These are phyloP conservation scores for Puccinia brachypodii DNA, from an alignment of 1,284 basidiomycete genomes.

Conservation along the genomic window DNA sequence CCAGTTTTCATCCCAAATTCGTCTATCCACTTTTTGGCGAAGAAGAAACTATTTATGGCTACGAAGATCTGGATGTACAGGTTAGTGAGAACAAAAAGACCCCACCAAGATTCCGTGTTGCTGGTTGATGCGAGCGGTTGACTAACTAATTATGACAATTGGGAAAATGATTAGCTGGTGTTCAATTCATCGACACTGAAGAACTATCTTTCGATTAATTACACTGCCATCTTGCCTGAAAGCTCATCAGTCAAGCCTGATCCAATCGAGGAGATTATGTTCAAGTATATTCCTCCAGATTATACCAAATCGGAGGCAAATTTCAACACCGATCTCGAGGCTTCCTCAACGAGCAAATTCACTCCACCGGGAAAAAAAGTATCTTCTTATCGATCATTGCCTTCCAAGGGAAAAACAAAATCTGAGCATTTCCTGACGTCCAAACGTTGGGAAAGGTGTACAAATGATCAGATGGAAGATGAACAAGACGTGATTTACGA, in stretches of 20 bases:
- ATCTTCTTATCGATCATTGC: constrained; percentile 43
- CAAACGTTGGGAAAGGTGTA: constrained; percentile 32
- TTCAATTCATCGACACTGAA: constrained; percentile 83
- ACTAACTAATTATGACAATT: not conserved
- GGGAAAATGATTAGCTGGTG: constrained; percentile 63
- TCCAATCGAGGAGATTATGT: constrained; percentile 76
- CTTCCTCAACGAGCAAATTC: not conserved
- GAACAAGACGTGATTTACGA: constrained; percentile 51
- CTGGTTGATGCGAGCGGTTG: not conserved
- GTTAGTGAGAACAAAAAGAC: constrained; percentile 59
- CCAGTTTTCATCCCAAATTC: constrained; percentile 54
- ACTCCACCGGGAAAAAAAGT: constrained; percentile 41
- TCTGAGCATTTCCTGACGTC: not conserved
- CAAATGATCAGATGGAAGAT: constrained; percentile 18
- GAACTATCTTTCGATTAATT: constrained; percentile 71
- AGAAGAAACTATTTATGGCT: constrained; percentile 95
- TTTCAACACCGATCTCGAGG: constrained; percentile 30
- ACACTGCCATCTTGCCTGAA: constrained; percentile 68
- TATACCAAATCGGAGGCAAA: constrained; percentile 45
- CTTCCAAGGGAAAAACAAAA: constrained; percentile 45
- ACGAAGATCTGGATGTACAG: constrained; percentile 75
- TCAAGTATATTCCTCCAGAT: constrained; percentile 75
- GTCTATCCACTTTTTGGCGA: constrained; percentile 76
- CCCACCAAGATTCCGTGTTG: no score
- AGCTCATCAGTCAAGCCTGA: constrained; percentile 72